Evolutionary conservation across 73 alveolate genomes (phyloP).

Genomic region (Vitrella brassicaformis): DNA sequence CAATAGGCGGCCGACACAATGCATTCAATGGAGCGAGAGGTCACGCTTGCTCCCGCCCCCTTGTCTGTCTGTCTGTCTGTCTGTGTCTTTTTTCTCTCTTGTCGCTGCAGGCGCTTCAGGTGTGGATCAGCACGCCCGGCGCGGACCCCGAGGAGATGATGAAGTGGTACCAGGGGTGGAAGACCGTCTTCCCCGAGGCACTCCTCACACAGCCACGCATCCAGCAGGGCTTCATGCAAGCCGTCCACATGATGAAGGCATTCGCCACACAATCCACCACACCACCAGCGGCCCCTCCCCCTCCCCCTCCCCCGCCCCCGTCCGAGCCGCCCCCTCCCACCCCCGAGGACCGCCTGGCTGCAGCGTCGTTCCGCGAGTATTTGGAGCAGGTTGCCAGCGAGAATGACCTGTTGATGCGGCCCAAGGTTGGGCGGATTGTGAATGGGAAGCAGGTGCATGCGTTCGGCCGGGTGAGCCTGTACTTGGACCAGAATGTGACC

Average conservation of each 20-base stretch:
- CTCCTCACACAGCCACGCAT: not conserved
- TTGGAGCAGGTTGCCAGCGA: not conserved
- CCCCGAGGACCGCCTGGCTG: not conserved
- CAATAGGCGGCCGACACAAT: no score
- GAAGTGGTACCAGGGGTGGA: not conserved
- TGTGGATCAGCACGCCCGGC: not conserved
- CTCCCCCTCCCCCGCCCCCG: not conserved
- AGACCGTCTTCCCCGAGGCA: not conserved
- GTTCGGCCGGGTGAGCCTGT: not conserved
- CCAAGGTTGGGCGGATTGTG: not conserved
- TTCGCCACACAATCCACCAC: no score
- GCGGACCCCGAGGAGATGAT: not conserved
- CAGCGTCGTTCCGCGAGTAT: not conserved
- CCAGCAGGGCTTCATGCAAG: not conserved
- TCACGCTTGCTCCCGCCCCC: not conserved
- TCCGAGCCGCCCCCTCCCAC: not conserved
- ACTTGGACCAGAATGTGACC: not conserved
- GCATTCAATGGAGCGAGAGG: no score
- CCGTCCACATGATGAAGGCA: not conserved
- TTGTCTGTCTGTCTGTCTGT: not conserved
- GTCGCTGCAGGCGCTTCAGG: not conserved
- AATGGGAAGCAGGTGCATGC: not conserved
- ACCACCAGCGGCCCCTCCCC: not conserved
- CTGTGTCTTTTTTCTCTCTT: not conserved
- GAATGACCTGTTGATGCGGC: not conserved